phyloP scores from a whole-genome alignment of 108 stramenopile genomes.

The Cyclotella kingstonii region DNA sequence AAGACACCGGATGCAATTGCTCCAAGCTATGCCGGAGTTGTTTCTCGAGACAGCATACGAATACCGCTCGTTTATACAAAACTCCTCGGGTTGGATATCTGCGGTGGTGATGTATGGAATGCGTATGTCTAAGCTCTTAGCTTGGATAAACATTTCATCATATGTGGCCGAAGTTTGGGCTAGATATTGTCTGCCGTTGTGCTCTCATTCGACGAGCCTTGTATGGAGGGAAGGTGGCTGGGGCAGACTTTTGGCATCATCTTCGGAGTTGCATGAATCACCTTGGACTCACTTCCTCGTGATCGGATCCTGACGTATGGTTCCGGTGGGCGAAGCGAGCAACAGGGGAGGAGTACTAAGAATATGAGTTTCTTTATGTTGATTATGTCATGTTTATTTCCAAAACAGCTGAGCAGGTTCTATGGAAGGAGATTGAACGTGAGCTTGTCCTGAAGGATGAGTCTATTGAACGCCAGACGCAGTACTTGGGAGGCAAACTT shows the following conservation, averaged over 20 bases:
- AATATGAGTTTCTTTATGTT: constrained; percentile 41
- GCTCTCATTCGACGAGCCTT: constrained; percentile 49
- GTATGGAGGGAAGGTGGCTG: constrained; percentile 52
- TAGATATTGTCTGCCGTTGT: constrained; percentile 30
- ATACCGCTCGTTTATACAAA: constrained; percentile 29
- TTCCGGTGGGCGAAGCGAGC: constrained; percentile 11
- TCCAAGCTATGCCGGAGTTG: too few species aligned
- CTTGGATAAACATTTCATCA: not conserved
- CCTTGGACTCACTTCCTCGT: too few species aligned
- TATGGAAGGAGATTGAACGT: constrained; percentile 31
- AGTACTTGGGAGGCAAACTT: constrained; percentile 50
- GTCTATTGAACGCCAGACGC: constrained; percentile 41
- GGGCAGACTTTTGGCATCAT: constrained; percentile 48
- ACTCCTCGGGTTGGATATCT: constrained; percentile 5
- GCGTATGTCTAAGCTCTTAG: constrained; percentile 29
- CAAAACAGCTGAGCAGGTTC: not conserved
- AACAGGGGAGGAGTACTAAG: constrained; percentile 32
- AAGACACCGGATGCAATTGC: too few species aligned
- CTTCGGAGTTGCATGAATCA: constrained; percentile 19
- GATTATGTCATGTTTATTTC: constrained; percentile 26
- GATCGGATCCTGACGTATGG: constrained; percentile 48
- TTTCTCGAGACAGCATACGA: too few species aligned
- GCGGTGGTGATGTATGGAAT: constrained; percentile 27
- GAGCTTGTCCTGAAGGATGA: constrained; percentile 44
- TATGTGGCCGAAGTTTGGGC: constrained; percentile 48